A percentile compares a stretch with the other conserved stretches of the same genome.
Evolutionary conservation across 208 protist genomes (phyloP).

Genomic region (Leishmania mexicana): DNA sequence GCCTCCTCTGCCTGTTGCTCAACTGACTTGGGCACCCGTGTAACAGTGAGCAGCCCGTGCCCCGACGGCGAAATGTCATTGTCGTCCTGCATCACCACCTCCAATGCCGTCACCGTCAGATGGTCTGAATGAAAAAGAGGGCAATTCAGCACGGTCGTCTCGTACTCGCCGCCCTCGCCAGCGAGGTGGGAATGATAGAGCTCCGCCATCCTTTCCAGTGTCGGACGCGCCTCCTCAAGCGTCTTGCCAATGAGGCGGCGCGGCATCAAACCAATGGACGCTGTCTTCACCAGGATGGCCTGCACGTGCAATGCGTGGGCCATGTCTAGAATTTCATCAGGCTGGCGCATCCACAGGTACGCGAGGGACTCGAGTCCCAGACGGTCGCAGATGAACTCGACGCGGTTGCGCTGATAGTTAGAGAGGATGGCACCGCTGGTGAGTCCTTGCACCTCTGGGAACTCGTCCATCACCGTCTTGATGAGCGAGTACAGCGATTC

Average conservation of each 20-base stretch:
- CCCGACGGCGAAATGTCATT: constrained; percentile 82
- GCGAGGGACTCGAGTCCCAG: constrained; percentile 94
- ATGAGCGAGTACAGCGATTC: constrained; percentile 96
- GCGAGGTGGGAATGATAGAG: constrained; percentile 93
- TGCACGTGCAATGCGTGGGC: constrained; percentile 80
- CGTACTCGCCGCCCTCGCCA: constrained; percentile 99
- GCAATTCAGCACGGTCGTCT: constrained; percentile 98
- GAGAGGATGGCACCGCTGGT: constrained; percentile 98
- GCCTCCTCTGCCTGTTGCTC: constrained; percentile 38
- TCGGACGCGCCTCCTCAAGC: constrained; percentile 72
- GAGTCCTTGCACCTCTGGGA: constrained; percentile 91
- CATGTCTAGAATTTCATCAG: constrained; percentile 95
- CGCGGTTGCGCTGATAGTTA: constrained; percentile 98
- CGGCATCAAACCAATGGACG: constrained; percentile 92
- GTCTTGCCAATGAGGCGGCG: constrained; percentile 88
- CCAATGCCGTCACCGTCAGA: constrained; percentile 39
- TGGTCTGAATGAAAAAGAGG: constrained; percentile 80
- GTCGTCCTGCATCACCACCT: constrained; percentile 77
- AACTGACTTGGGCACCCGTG: constrained; percentile 40
- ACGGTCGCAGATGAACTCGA: constrained; percentile 96
- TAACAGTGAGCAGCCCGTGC: constrained; percentile 55
- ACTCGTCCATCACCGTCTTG: constrained; percentile 80
- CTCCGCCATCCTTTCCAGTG: constrained; percentile 53
- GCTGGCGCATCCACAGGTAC: constrained; percentile 96
- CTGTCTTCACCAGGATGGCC: constrained; percentile 97